A percentile compares a stretch with the other conserved stretches of the same genome.
Conservation (phyloP, 1,139 yeast genomes). For the Fermentozyma sake region DNA sequence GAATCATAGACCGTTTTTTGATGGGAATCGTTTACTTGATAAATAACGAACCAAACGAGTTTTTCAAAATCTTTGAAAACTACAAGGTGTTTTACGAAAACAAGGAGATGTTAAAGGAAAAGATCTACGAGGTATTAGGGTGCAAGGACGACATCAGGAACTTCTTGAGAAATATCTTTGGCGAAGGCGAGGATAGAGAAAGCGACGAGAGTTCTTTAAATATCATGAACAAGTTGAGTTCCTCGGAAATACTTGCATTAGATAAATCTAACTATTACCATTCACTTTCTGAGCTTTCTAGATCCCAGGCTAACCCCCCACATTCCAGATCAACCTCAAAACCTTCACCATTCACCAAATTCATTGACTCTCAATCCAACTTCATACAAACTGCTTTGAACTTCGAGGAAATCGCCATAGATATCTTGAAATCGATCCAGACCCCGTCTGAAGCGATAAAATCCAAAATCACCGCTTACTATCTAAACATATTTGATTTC, state of each 20-base stretch:
- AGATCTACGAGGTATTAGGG: constrained; percentile 16
- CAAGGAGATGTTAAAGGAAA: constrained; percentile 12
- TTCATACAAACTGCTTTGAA: constrained; percentile 25
- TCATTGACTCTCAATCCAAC: constrained; percentile 5
- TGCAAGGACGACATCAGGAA: constrained; percentile 12
- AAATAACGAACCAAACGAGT: constrained; percentile 22
- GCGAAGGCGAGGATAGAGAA: constrained; percentile 9
- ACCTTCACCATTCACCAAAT: constrained; percentile 2
- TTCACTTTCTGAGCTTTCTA: constrained; percentile 27
- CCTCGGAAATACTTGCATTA: too few species aligned
- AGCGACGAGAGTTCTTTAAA: constrained; percentile 3
- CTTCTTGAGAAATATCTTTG: constrained; percentile 20
- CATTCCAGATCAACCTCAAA: constrained; percentile 6
- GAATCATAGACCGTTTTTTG: constrained; percentile 24
- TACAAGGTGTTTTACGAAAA: constrained; percentile 11
- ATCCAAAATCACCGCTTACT: constrained; percentile 13
- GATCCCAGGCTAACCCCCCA: constrained; percentile 14
- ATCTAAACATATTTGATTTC: constrained; percentile 29
- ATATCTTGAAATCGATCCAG: constrained; percentile 10
- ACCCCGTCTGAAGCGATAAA: neutral
- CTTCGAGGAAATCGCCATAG: constrained; percentile 32
- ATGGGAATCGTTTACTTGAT: constrained; percentile 32
- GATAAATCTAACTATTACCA: constrained; percentile 32
- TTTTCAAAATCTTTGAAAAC: constrained; percentile 20
- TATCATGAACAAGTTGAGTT: neutral